phyloP scores from a whole-genome alignment of 345 rosid genomes.

The Eucalyptus cloeziana region DNA sequence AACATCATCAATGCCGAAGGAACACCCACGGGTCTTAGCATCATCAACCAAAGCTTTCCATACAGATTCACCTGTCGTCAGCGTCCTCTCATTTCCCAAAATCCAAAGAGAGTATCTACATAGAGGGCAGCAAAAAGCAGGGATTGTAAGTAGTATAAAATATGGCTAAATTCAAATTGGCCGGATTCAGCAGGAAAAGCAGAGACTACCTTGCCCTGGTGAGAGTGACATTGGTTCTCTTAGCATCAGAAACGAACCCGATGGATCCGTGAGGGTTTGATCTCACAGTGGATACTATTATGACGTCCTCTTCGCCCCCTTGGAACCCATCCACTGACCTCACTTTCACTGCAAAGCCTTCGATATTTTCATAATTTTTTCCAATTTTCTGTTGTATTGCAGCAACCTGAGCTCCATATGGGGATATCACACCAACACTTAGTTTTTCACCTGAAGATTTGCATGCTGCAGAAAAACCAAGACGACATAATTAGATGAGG shows the following conservation, averaged over 20 bases:
- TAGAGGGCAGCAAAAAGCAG: not conserved
- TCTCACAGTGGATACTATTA: slow-evolving; percentile 11
- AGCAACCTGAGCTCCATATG: slow-evolving; percentile 8
- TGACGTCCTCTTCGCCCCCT: slow-evolving; percentile 15
- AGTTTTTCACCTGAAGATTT: not conserved
- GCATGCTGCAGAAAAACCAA: not conserved
- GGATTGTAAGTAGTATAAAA: too few relatives aligned
- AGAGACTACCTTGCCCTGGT: slow-evolving; percentile 14
- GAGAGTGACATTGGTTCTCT: slow-evolving; percentile 9
- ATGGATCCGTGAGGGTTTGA: not conserved
- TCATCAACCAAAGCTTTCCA: slow-evolving; percentile 5
- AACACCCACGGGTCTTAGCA: slow-evolving; percentile 7
- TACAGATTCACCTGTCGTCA: not conserved
- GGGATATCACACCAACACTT: slow-evolving; percentile 7
- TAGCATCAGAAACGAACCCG: slow-evolving; percentile 6
- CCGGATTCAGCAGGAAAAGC: not conserved
- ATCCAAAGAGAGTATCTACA: slow-evolving; percentile 18
- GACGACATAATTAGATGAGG: not conserved
- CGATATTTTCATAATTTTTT: not conserved
- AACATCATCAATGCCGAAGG: not conserved
- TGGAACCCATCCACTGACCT: slow-evolving; percentile 9
- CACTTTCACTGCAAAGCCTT: slow-evolving; percentile 9
- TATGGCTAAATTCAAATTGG: not conserved
- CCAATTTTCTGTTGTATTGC: slow-evolving; percentile 3
- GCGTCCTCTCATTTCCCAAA: slow-evolving; percentile 2